Base-by-base conservation (phyloP, 2,329 filamentous ascomycete species). In the Microcera coccophila region DNA sequence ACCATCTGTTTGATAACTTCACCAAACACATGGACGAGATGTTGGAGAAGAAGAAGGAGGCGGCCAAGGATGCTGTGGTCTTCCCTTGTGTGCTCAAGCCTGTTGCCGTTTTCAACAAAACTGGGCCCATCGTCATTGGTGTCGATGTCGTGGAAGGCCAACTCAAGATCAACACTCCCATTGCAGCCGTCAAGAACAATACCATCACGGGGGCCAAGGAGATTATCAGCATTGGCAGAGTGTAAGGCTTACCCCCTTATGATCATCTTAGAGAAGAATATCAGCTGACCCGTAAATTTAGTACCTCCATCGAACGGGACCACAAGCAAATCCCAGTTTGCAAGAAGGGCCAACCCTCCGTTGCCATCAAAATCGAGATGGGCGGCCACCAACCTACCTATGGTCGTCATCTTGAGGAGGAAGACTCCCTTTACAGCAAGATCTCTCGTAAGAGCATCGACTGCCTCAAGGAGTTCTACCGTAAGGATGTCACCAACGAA, bases 91-190 rank as follows among this genome's bases (percentile, higher is more conserved):
- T 97, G 28, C 79, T 98, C 42, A 80, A 79, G 55, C 82, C 91
- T 0, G 87, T 98, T 29, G 90, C 90, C 14, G 87, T 98, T 20
- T 98, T 98, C 81, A 97, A 97, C 79, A 98, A 98, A 79, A 95
- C 90, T 39, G 81, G 83, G 54, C 93, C 93, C 28, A 97, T 98
- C 56, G 88, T 98, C 45, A 75, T 98, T 37, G 93, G 93, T 72
- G 86, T 97, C 22, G 94, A 98, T 69, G 91, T 97, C 24, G 70
- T 87, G n/a, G 93, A 97, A 48, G 93, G 94, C 21, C 85, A 82
- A 56, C 77, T 98, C 39, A 82, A 82, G 59, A 73, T 95, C 58
- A 87, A 91, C 66, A 96, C 94, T 5, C 93, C 93, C 5, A 85
- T 98, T 54, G 86, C 89, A 1, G 89, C 84, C 3, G 82, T 98